Conservation (phyloP, 2,329 filamentous ascomycete genomes). For the Fusarium mexicanum region DNA sequence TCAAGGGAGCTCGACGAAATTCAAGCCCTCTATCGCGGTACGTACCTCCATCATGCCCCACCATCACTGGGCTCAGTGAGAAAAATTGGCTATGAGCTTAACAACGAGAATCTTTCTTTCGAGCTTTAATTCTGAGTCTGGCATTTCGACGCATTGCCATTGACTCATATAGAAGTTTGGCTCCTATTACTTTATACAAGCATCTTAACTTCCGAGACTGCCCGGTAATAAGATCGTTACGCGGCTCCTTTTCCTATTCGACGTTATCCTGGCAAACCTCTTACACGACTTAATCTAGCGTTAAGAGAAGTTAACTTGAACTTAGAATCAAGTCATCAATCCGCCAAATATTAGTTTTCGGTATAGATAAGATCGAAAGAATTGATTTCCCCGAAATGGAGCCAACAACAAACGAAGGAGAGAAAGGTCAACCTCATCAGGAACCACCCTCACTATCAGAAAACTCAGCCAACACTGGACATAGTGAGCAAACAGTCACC, state of each 20-base stretch:
- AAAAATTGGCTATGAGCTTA: slow-evolving; percentile 32
- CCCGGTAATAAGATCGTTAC: background rate
- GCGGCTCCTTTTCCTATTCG: background rate
- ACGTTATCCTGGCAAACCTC: background rate
- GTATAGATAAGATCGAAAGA: background rate
- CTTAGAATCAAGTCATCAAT: background rate
- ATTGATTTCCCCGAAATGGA: background rate
- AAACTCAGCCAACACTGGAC: background rate
- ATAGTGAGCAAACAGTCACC: background rate
- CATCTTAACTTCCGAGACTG: rapidly evolving
- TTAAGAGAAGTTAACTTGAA: background rate
- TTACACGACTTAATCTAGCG: slow-evolving; percentile 2
- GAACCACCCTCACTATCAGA: background rate
- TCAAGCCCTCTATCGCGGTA: slow-evolving; percentile 14
- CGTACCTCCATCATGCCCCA: slow-evolving; percentile 33
- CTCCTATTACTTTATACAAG: rapidly evolving
- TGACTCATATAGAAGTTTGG: background rate
- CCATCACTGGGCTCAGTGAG: slow-evolving; percentile 20
- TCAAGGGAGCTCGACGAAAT: slow-evolving; percentile 4
- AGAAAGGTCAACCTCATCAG: background rate
- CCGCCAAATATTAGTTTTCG: background rate
- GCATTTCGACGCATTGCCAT: background rate
- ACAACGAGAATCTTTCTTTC: background rate
- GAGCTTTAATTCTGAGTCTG: background rate
- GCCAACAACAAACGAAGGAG: background rate